Base-by-base conservation (phyloP, 169 alveolate genomes). In the Miamiensis avidus region DNA sequence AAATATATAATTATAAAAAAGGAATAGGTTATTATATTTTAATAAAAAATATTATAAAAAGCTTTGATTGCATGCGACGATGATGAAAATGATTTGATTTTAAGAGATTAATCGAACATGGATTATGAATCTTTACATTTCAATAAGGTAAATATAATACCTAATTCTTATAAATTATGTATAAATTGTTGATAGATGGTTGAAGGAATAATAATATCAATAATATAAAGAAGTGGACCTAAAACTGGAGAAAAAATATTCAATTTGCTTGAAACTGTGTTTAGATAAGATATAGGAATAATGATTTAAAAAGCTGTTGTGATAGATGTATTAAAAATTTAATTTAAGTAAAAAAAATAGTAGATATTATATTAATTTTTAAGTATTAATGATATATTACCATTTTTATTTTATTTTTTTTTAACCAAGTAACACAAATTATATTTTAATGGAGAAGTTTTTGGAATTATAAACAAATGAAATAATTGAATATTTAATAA, bases 31-130 rank as follows among this genome's bases (percentile, higher is more conserved):
- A 49, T 49, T 11, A 11, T 49, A 49, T 11, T 49, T 49, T 49
- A 49, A 11, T 49, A 11, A 11, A 11, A 49, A 78, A 4, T 1
- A 25, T 77, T 32, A 32, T 78, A 0, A 32, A 34, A n/a, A 78
- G 83, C 34, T 49, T 28, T 79, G 29, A 49, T 79, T 29, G 29
- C 34, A 28, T 79, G 75, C 32, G 84, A 79, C 29, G 84, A 79
- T 49, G 84, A 79, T 49, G 84, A 79, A 79, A 79, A 79, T 65
- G 84, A 79, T 49, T 29, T 79, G 75, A 79, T 79, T 64, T 72
- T 79, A 0, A 79, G 84, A 65, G 84, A 79, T 29, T 79, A 79
- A 65, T 49, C 84, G 0, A 34, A 49, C 25, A 29, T 65, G 0
- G 84, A 76, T 29, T 79, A 34, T 29, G 84, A 79, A 79, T 34